Evolutionary conservation across 148 eudicot species (phyloP).

Genomic region (Fallopia convolvulus): DNA sequence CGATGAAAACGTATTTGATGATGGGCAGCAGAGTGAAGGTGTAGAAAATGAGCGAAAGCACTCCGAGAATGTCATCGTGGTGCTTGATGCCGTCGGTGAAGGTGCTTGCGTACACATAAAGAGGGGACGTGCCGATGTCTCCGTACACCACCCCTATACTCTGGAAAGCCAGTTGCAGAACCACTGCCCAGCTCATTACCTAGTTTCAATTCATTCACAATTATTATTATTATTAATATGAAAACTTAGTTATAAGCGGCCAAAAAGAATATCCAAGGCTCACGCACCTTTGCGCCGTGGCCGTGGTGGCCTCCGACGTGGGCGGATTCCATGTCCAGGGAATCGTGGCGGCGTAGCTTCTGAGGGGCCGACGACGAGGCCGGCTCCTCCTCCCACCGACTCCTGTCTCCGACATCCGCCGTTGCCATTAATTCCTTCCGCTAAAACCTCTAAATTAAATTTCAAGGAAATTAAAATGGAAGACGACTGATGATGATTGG

Average conservation of each 20-base stretch:
- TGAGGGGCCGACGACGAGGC: background rate
- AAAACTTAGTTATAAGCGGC: no score
- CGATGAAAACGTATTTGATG: slow-evolving; percentile 38
- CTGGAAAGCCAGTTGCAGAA: slow-evolving; percentile 32
- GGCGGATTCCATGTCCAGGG: slow-evolving; percentile 14
- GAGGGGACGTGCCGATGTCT: slow-evolving; percentile 38
- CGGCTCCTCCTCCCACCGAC: background rate
- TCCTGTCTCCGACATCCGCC: background rate
- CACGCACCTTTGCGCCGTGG: slow-evolving; percentile 5
- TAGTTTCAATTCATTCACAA: background rate
- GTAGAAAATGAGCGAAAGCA: slow-evolving; percentile 33
- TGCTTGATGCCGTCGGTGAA: slow-evolving; percentile 23
- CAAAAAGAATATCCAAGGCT: background rate
- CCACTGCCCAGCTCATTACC: slow-evolving; percentile 25
- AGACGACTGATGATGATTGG: background rate
- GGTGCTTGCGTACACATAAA: slow-evolving; percentile 29
- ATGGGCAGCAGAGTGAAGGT: slow-evolving; percentile 34
- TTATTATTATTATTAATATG: background rate
- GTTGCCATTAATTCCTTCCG: background rate
- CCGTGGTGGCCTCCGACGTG: slow-evolving; percentile 11
- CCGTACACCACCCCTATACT: slow-evolving; percentile 36
- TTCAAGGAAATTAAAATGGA: background rate
- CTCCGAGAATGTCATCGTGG: slow-evolving; percentile 24
- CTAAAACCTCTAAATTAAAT: background rate
- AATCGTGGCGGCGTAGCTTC: slow-evolving; percentile 8